phyloP scores from a whole-genome alignment of 805 yeast species.

The Candida michaelii region DNA sequence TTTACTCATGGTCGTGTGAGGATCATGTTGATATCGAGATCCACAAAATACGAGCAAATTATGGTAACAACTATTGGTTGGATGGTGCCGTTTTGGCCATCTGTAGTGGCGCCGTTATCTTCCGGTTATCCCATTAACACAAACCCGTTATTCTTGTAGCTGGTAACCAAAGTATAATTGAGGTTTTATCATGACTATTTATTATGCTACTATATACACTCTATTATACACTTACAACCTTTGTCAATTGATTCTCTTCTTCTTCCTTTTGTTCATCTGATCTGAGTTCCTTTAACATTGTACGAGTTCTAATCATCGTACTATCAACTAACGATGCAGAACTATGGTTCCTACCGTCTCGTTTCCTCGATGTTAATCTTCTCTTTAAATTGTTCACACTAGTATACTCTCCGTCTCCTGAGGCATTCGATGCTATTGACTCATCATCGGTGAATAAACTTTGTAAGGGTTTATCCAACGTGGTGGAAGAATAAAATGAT shows the following conservation, averaged over 20 bases:
- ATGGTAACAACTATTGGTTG: too few species aligned
- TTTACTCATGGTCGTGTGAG: too few species aligned
- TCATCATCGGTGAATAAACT: conserved; percentile 14
- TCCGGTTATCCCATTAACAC: too few species aligned
- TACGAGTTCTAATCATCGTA: conserved; percentile 38
- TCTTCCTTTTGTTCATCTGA: neutral
- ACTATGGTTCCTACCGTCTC: conserved; percentile 13
- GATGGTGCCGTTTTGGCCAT: too few species aligned
- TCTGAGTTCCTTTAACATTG: conserved; percentile 38
- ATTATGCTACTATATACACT: conserved; percentile 2
- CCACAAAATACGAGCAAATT: too few species aligned
- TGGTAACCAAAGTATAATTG: too few species aligned
- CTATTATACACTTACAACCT: conserved; percentile 1
- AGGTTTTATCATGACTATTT: neutral
- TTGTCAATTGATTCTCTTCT: neutral
- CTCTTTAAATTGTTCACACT: conserved; percentile 39
- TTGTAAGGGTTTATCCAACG: conserved; percentile 20
- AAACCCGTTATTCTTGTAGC: too few species aligned
- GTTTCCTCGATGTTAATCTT: conserved; percentile 36
- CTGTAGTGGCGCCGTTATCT: too few species aligned
- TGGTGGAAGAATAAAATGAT: conserved; percentile 32
- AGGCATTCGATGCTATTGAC: conserved; percentile 23
- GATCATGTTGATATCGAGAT: too few species aligned
- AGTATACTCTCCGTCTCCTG: conserved; percentile 29
- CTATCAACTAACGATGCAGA: conserved; percentile 20